A percentile compares a stretch with the other conserved stretches of the same genome.
phyloP scores from a whole-genome alignment of 768 basidiomycete genomes.

The Termitomyces sp. region DNA sequence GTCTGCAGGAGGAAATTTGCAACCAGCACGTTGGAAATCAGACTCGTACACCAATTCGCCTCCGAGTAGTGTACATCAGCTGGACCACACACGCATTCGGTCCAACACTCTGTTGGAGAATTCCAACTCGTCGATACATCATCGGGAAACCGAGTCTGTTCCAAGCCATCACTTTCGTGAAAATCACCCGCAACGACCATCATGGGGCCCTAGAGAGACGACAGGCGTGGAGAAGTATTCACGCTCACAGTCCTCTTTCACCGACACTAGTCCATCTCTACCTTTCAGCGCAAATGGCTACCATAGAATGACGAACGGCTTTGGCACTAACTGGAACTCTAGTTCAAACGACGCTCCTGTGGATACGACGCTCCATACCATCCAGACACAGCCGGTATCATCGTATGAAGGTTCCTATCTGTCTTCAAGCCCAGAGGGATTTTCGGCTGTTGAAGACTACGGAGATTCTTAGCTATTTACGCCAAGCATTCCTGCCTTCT shows the following conservation, averaged over 20 bases:
- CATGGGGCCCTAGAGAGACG: slow-evolving; percentile 32
- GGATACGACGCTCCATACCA: slow-evolving; percentile 29
- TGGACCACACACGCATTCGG: slow-evolving; percentile 33
- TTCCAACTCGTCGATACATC: slow-evolving; percentile 15
- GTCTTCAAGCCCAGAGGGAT: slow-evolving; percentile 38
- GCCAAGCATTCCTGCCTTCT: background rate
- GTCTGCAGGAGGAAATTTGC: slow-evolving; percentile 28
- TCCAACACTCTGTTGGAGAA: slow-evolving; percentile 32
- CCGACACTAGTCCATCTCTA: slow-evolving; percentile 29
- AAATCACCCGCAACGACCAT: slow-evolving; percentile 26
- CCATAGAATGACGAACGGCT: slow-evolving; percentile 28
- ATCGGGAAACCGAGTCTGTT: slow-evolving; percentile 24
- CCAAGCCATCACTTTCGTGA: slow-evolving; percentile 24
- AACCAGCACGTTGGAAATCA: slow-evolving; percentile 34
- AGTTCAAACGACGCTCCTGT: slow-evolving; percentile 23
- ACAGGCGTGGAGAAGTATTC: slow-evolving; percentile 26
- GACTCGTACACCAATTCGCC: slow-evolving; percentile 22
- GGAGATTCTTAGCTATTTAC: slow-evolving; percentile 26
- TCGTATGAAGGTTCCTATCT: slow-evolving; percentile 20
- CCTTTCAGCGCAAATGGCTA: slow-evolving; percentile 31
- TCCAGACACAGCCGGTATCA: slow-evolving; percentile 11
- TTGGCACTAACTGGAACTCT: slow-evolving; percentile 35
- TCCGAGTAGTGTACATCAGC: slow-evolving; percentile 16
- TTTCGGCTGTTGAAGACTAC: slow-evolving; percentile 36
- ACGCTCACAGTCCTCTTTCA: slow-evolving; percentile 25